Base-by-base conservation (phyloP, 306 rosid species). In the Vicia faba region DNA sequence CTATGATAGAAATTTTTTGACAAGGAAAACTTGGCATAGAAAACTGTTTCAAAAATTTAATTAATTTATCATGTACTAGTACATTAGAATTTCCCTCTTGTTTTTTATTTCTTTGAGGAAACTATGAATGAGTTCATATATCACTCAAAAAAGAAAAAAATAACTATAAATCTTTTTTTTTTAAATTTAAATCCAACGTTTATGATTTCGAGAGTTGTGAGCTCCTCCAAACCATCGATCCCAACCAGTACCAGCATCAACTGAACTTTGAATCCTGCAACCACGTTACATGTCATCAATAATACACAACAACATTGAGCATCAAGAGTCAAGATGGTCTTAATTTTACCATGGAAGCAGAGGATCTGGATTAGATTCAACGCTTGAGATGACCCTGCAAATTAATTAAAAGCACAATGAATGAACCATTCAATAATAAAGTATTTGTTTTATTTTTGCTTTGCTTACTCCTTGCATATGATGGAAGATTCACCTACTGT, bases 191-290 rank as follows among this genome's bases (percentile, higher is more conserved):
- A 88, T 85, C 97, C 96, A 85, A 11, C 95, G 95, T 67, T 82
- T 89, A 66, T 87, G 89, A 61, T 57, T 82, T 59, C 84, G 69
- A 11, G 84, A 50, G 76, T 75, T 73, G 71, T 87, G 88, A 56
- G 84, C 77, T 38, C 95, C 90, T 72, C 92, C 58, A 72, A 92
- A 92, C 97, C 97, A 92, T 64, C 88, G 70, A 76, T 92, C 97
- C 96, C 97, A 92, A 31, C 75, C 66, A 1, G 35, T 89, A 26
- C 73, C 68, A 1, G 15, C 85, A 36, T 84, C 86, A 7, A 39
- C 40, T 5, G 96, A 75, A 5, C 92, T 87, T 63, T 35, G 73
- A 2, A 75, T 79, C 75, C 96, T 91, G 79, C 63, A 70, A 51
- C 0, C 14, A 51, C 20, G 55, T 51, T 51, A 51, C 33, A 51